Percentiles rank a stretch among this genome's conserved stretches.
These are phyloP conservation scores for Rhipidocladum racemiflorum DNA, from an alignment of 176 grass and related monocot genomes.

Conservation along the genomic window DNA sequence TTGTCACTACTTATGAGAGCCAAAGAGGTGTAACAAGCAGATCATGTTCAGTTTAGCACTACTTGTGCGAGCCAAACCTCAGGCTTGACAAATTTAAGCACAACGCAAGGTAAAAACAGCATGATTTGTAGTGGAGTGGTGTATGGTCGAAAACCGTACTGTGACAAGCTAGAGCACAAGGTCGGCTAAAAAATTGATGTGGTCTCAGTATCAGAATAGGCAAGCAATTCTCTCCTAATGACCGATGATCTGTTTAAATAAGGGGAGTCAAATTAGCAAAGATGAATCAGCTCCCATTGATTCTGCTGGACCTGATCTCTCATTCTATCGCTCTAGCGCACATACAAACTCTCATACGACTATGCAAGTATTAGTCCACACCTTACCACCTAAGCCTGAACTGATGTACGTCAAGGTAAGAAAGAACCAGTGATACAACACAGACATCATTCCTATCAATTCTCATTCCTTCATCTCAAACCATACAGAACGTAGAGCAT, in stretches of 20 bases:
- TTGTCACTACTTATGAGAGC: no score
- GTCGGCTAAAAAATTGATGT: no score
- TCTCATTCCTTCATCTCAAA: not conserved
- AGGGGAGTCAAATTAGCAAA: not conserved
- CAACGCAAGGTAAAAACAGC: no score
- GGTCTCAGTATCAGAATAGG: no score
- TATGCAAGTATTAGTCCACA: not conserved
- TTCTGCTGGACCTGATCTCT: not conserved
- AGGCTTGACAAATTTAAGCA: no score
- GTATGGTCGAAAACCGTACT: no score
- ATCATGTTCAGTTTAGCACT: no score
- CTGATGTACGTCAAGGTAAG: not conserved
- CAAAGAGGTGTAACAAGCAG: no score
- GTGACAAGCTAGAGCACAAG: no score
- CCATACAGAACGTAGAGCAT: not conserved
- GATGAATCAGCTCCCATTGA: not conserved
- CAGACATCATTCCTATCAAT: not conserved
- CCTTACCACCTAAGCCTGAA: not conserved
- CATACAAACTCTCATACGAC: not conserved
- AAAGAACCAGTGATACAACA: not conserved
- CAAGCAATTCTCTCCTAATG: no score
- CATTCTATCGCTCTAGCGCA: not conserved
- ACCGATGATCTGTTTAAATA: not conserved
- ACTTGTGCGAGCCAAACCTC: no score
- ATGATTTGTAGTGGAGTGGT: no score